phyloP scores from a whole-genome alignment of 2,329 filamentous ascomycete genomes.

The Emergomyces pasteurianus region DNA sequence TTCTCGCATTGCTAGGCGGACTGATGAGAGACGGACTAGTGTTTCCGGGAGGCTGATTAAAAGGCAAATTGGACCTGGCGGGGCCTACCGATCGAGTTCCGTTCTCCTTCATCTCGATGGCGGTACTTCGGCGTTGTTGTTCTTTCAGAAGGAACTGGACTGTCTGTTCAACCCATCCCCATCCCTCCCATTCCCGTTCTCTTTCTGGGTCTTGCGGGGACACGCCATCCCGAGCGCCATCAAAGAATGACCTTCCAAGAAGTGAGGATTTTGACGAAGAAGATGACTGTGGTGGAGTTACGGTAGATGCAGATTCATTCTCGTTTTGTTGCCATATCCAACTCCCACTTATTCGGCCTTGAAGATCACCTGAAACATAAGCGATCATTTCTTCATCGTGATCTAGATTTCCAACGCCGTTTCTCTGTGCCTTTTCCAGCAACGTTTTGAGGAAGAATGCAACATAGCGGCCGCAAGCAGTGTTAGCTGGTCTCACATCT shows the following conservation, averaged over 20 bases:
- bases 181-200: conserved; percentile 62
- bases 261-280: conserved; percentile 5
- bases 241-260: conserved; percentile 22
- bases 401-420: conserved; percentile 34
- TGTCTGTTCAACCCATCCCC: conserved; percentile 59
- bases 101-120: conserved; percentile 9
- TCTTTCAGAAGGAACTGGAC: conserved; percentile 45
- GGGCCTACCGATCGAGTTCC: neutral
- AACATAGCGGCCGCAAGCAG: conserved; percentile 68
- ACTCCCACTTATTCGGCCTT: conserved; percentile 61
- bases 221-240: conserved; percentile 43
- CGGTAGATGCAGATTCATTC: conserved; percentile 22
- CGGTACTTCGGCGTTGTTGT: conserved; percentile 21
- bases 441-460: conserved; percentile 67
- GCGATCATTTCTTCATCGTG: conserved; percentile 79
- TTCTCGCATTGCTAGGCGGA: conserved; percentile 27
- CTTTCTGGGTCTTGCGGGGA: conserved; percentile 8
- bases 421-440: conserved; percentile 41
- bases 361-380: conserved; percentile 76
- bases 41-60: conserved; percentile 5
- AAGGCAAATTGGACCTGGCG: neutral
- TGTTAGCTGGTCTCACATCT: conserved; percentile 57
- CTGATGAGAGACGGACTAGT: conserved; percentile 17
- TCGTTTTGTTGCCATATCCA: conserved; percentile 69
- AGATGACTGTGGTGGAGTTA: conserved; percentile 4